These are phyloP conservation scores for Penicillium sp. DNA, from an alignment of 2,329 filamentous ascomycete species.

Conservation along the genomic window DNA sequence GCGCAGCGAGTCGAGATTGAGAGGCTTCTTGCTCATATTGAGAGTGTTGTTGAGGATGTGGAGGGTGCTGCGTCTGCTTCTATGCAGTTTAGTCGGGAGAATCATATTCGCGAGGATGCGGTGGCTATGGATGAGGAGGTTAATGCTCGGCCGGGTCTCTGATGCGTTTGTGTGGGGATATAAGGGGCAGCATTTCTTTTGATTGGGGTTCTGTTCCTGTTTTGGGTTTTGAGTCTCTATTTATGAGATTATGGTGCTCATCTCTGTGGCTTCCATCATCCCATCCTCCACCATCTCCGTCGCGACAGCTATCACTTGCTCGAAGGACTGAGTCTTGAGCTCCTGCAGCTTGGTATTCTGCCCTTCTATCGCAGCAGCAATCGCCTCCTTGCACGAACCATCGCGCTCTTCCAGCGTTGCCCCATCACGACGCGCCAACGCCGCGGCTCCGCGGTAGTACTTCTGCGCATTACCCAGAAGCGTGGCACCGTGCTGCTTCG, in stretches of 20 bases:
- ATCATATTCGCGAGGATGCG: constrained; percentile 46
- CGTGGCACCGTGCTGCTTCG: constrained; percentile 50
- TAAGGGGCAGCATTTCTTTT: too few relatives aligned
- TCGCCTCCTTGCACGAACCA: constrained; percentile 53
- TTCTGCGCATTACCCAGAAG: constrained; percentile 61
- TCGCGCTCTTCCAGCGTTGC: constrained; percentile 48
- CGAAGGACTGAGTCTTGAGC: constrained; percentile 38
- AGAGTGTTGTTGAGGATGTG: constrained; percentile 61
- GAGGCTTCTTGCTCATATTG: constrained; percentile 57
- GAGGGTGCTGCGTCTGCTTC: constrained; percentile 54
- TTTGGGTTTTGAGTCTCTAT: too few relatives aligned
- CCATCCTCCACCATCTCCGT: constrained; percentile 60
- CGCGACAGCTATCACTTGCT: constrained; percentile 48
- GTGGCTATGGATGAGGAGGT: constrained; percentile 50
- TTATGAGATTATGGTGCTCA: constrained; percentile 39
- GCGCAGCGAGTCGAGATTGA: constrained; percentile 63
- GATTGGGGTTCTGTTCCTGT: too few relatives aligned
- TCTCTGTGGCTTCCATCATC: constrained; percentile 43
- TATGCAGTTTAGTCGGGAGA: constrained; percentile 41
- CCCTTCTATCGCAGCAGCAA: constrained; percentile 52
- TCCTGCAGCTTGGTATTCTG: constrained; percentile 45
- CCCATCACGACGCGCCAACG: constrained; percentile 45
- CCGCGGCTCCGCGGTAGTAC: constrained; percentile 60
- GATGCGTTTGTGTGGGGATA: constrained; percentile 14
- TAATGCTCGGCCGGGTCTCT: constrained; percentile 33